Conservation (phyloP, 192 early-diverging fungal species). For the Coemansia sp. region DNA sequence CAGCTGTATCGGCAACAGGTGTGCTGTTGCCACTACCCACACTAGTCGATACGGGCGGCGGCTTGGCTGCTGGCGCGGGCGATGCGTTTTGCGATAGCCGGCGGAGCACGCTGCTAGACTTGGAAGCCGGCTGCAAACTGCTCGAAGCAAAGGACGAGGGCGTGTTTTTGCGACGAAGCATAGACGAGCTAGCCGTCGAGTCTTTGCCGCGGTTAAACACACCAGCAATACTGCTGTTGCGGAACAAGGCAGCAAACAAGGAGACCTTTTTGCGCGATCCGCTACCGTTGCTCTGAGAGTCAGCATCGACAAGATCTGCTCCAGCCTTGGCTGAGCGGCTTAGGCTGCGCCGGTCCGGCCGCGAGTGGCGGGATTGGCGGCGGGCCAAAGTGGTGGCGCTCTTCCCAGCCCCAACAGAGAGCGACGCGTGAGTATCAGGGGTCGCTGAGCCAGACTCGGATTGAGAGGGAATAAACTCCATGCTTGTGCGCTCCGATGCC, state of each 20-base stretch:
- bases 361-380: conserved; percentile 47
- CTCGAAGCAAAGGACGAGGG: conserved; percentile 35
- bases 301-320: conserved; percentile 15
- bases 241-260: conserved; percentile 70
- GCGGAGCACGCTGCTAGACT: conserved; percentile 30
- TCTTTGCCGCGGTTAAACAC: conserved; percentile 28
- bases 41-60: conserved; percentile 1
- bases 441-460: conserved; percentile 46
- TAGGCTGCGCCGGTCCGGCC: conserved; percentile 51
- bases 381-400: conserved; percentile 24
- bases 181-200: conserved; percentile 5
- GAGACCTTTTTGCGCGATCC: conserved; percentile 68
- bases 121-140: conserved; percentile 17
- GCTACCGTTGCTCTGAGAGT: conserved; percentile 26
- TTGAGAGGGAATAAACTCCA: conserved; percentile 40
- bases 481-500: conserved; percentile 46
- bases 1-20: not conserved
- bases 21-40: conserved; percentile 8
- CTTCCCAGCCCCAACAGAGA: conserved; percentile 18
- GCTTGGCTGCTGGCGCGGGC: conserved; percentile 4
- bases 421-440: conserved; percentile 20
- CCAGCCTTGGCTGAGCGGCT: conserved; percentile 25
- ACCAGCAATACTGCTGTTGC: conserved; percentile 21
- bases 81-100: conserved; percentile 20
- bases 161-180: conserved; percentile 41